Evolutionary conservation across 1,284 basidiomycete genomes (phyloP), one percentile per base, ranked within the genome.

Genomic region (Ustilago cynodontis): DNA sequence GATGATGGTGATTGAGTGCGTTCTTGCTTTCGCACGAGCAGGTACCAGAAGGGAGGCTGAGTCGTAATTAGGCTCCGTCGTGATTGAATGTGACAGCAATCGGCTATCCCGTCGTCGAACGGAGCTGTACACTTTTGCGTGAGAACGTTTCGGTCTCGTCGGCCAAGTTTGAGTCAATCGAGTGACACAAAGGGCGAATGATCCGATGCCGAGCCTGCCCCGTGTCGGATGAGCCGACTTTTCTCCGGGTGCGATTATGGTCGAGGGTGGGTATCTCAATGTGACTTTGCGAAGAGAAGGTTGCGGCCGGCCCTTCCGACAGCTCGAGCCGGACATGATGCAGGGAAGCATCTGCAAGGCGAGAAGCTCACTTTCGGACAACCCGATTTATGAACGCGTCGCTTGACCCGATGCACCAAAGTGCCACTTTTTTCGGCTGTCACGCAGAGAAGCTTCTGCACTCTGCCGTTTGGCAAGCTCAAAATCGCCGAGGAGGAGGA

Each of bases 281-380:
- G 43, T 45, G 43, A 45, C 22, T 18, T 13, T 31, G 28, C n/a
- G n/a, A n/a, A n/a, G n/a, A n/a, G n/a, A n/a, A n/a, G n/a, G n/a
- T n/a, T 56, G 54, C 54, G 39, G 54, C 53, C 39, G 39, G 54
- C 53, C 47, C 47, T 14, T 22, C 16, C 18, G 8, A 45, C 11
- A 11, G 5, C 49, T 20, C 49, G 26, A 51, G 26, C 29, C 16
- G 49, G 11, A 18, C 24, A 47, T 24, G 49, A 31, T 51, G 49
- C 49, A 51, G 49, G 49, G 26, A n/a, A 51, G 9, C 47, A 55
- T 55, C 53, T 33, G 53, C 33, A 22, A 33, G 31, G 11, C 6
- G 11, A 33, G 31, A 55, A n/a, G n/a, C n/a, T n/a, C n/a, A n/a
- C n/a, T 29, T 51, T 51, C 29, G 37, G 37, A 26, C 18, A 20